Percentiles rank a stretch among this genome's conserved stretches.
phyloP scores from a whole-genome alignment of 2,329 filamentous ascomycete species.

The Microdochium nivale region DNA sequence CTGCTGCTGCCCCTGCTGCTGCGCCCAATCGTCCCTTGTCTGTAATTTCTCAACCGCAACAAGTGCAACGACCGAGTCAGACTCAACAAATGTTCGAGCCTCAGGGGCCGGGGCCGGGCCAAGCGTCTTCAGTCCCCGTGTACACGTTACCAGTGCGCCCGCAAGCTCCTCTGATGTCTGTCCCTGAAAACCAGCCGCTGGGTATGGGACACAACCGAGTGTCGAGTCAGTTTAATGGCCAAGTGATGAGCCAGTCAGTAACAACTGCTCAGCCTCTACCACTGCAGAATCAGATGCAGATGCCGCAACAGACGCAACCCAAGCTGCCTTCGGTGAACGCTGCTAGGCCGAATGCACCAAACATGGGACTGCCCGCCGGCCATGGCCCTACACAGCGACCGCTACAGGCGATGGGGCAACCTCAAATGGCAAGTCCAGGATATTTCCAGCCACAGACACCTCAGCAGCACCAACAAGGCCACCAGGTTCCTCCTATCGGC shows the following conservation, averaged over 20 bases:
- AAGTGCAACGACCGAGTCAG: conserved; percentile 5
- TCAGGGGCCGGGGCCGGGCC: conserved; percentile 2
- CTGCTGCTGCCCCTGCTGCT: conserved; percentile 12
- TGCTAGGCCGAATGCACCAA: too few relatives aligned
- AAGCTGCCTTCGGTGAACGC: too few relatives aligned
- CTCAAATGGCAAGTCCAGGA: neutral
- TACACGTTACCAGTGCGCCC: neutral
- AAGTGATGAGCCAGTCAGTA: neutral
- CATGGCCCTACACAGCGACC: neutral
- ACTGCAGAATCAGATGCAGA: neutral
- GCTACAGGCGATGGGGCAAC: neutral
- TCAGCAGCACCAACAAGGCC: neutral
- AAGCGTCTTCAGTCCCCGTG: neutral
- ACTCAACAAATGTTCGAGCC: conserved; percentile 1
- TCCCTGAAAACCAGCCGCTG: neutral
- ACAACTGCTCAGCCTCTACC: neutral
- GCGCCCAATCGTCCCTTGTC: conserved; percentile 8
- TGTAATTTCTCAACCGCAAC: neutral
- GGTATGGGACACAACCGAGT: neutral
- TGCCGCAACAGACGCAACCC: neutral
- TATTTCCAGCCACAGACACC: neutral
- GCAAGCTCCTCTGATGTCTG: neutral
- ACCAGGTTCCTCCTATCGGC: neutral
- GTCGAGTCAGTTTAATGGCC: neutral
- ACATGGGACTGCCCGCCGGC: too few relatives aligned